These are phyloP conservation scores for Ashbya aceris DNA, from an alignment of 1,139 yeast genomes.

Conservation along the genomic window DNA sequence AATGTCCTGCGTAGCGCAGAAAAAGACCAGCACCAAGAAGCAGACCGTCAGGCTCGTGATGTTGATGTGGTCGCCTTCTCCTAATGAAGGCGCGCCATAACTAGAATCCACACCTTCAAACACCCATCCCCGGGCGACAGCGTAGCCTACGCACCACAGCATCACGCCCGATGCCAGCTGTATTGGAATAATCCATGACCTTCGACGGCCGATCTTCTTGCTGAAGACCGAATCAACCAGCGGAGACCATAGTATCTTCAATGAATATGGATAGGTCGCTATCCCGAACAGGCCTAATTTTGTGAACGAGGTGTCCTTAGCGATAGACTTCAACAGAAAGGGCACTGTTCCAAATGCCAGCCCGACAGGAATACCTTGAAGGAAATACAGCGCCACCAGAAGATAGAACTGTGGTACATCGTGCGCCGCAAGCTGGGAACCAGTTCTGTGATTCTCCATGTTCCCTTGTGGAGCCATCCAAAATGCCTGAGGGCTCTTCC, in stretches of 20 bases:
- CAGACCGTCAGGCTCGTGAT: conserved; percentile 31
- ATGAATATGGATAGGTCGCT: conserved; percentile 90
- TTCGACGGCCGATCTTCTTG: conserved; percentile 63
- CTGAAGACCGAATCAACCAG: conserved; percentile 81
- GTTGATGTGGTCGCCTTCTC: conserved; percentile 13
- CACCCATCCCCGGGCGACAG: conserved; percentile 41
- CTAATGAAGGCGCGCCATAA: conserved; percentile 11
- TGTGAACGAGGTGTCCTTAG: conserved; percentile 61
- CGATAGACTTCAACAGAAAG: conserved; percentile 62
- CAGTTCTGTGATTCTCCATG: neutral
- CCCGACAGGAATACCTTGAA: conserved; percentile 96
- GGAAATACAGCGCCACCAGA: conserved; percentile 60
- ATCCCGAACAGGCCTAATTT: conserved; percentile 85
- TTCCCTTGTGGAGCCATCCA: too few species aligned
- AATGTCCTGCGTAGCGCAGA: conserved; percentile 96
- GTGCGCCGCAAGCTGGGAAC: conserved; percentile 23
- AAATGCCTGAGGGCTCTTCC: too few species aligned
- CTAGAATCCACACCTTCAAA: conserved; percentile 46
- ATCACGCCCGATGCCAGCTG: conserved; percentile 69
- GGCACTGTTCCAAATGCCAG: conserved; percentile 95
- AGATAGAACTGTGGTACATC: conserved; percentile 68
- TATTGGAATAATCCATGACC: conserved; percentile 92
- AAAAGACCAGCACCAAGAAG: conserved; percentile 68
- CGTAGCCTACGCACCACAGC: conserved; percentile 52
- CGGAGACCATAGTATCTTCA: conserved; percentile 92